These are phyloP conservation scores for Ceratocystis eucalypticola DNA, from an alignment of 2,329 filamentous ascomycete species.

Conservation along the genomic window DNA sequence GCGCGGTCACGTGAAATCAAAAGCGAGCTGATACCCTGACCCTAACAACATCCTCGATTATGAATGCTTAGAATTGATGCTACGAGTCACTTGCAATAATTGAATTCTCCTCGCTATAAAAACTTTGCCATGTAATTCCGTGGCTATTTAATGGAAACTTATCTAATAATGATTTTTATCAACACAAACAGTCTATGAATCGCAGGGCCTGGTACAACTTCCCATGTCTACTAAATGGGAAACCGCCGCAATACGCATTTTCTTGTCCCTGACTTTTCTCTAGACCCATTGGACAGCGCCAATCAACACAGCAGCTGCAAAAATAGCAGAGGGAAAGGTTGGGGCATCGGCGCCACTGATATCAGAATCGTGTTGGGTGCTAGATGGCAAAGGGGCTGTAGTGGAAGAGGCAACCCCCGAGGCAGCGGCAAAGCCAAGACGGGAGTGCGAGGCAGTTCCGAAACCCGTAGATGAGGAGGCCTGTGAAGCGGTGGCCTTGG, in stretches of 20 bases:
- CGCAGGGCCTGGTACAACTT: not conserved
- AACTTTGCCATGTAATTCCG: no score
- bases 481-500: conserved; percentile 20
- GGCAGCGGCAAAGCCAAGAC: conserved; percentile 10
- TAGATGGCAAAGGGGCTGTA: conserved; percentile 10
- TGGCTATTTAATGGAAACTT: no score
- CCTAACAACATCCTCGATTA: no score
- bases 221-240: not conserved
- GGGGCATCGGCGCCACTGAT: conserved; percentile 24
- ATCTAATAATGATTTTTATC: not conserved
- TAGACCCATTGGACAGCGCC: conserved; percentile 1
- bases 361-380: conserved; percentile 20
- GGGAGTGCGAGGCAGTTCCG: not conserved
- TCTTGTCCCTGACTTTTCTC: not conserved
- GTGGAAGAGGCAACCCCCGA: conserved; percentile 12
- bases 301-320: conserved; percentile 22
- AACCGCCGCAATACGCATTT: not conserved
- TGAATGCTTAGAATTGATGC: no score
- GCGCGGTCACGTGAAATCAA: not conserved
- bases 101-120: not conserved
- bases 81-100: no score
- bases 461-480: conserved; percentile 12
- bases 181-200: not conserved
- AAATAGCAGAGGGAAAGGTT: conserved; percentile 26
- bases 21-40: not conserved